phyloP scores from a whole-genome alignment of 352 stramenopile genomes.

The Pilasporangium apinafurcum region DNA sequence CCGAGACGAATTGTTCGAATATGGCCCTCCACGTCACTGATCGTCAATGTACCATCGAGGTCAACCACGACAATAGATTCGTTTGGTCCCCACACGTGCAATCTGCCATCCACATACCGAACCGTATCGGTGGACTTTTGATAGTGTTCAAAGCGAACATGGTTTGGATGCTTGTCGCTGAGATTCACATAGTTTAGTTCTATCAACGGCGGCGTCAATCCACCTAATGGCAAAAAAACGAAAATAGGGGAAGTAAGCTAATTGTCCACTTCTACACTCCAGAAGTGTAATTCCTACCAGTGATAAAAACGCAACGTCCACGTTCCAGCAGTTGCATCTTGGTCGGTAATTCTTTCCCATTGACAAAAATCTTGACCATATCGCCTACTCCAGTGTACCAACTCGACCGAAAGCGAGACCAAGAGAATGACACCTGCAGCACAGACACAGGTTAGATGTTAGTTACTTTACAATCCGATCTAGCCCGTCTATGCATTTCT shows the following conservation, averaged over 20 bases:
- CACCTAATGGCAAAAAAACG: slow-evolving; percentile 13
- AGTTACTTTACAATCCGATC: too few relatives aligned
- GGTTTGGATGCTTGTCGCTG: slow-evolving; percentile 51
- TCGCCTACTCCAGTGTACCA: slow-evolving; percentile 57
- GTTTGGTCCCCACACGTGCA: slow-evolving; percentile 75
- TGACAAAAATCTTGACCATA: slow-evolving; percentile 66
- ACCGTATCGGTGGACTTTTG: slow-evolving; percentile 62
- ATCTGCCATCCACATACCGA: slow-evolving; percentile 63
- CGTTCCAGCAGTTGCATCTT: slow-evolving; percentile 71
- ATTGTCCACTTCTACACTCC: background rate
- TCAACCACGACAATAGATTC: slow-evolving; percentile 78
- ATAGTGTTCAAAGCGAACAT: slow-evolving; percentile 76
- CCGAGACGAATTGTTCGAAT: slow-evolving; percentile 77
- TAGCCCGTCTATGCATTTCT: background rate
- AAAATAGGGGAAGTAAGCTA: too few relatives aligned
- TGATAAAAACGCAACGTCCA: slow-evolving; percentile 60
- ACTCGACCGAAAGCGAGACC: slow-evolving; percentile 62
- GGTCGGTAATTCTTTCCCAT: slow-evolving; percentile 66
- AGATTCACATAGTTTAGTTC: slow-evolving; percentile 53
- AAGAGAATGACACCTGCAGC: slow-evolving; percentile 52
- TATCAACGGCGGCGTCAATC: slow-evolving; percentile 42
- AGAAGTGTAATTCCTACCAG: slow-evolving; percentile 16
- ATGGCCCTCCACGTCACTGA: slow-evolving; percentile 82
- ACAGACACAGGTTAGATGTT: too few relatives aligned
- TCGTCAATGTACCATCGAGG: slow-evolving; percentile 78